phyloP scores from a whole-genome alignment of 2,329 filamentous ascomycete genomes.

The Cytospora chrysosperma region DNA sequence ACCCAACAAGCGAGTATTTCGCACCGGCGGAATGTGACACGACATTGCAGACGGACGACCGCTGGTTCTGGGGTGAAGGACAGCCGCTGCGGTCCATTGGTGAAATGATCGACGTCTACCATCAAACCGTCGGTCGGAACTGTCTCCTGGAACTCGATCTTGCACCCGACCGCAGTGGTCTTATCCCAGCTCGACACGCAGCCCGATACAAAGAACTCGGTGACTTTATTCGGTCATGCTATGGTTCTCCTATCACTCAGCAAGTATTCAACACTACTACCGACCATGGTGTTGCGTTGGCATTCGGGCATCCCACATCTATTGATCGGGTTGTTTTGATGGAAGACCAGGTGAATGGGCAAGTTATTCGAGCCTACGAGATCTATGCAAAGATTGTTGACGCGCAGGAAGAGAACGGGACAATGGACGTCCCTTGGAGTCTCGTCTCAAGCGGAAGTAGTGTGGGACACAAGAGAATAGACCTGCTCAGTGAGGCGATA shows the following conservation, averaged over 20 bases:
- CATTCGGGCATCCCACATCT: conserved; percentile 24
- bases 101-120: conserved; percentile 30
- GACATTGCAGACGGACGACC: conserved; percentile 27
- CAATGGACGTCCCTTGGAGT: conserved; percentile 26
- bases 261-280: not conserved
- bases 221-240: conserved; percentile 26
- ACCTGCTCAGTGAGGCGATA: conserved; percentile 25
- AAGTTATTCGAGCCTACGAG: conserved; percentile 29
- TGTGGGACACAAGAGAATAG: conserved; percentile 31
- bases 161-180: conserved; percentile 29
- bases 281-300: not conserved
- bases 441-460: conserved; percentile 29
- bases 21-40: conserved; percentile 30
- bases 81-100: conserved; percentile 27
- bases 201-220: conserved; percentile 30
- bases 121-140: conserved; percentile 30
- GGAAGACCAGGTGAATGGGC: conserved; percentile 30
- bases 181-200: conserved; percentile 28
- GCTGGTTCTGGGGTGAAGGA: conserved; percentile 30
- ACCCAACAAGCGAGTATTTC: conserved; percentile 28
- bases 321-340: conserved; percentile 30
- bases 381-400: conserved; percentile 26
- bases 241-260: conserved; percentile 1
- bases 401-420: conserved; percentile 20
- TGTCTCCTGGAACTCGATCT: conserved; percentile 30